Evolutionary conservation across 306 rosid species (phyloP).

Genomic region (Dryas octopetala): DNA sequence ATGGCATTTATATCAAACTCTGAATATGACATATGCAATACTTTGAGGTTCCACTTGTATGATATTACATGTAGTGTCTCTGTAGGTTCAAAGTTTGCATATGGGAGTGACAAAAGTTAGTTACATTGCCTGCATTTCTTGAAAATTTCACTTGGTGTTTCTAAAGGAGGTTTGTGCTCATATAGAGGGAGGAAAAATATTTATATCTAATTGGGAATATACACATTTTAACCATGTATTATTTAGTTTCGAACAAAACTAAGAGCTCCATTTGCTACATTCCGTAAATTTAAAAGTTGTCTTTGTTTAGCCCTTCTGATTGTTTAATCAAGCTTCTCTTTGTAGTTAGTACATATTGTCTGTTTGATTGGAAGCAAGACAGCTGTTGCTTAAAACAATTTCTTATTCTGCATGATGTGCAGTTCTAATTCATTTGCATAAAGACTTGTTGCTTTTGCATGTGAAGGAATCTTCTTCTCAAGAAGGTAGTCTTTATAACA

Average conservation of each 20-base stretch:
- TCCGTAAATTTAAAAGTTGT: neutral
- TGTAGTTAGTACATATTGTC: neutral
- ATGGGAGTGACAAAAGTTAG: neutral
- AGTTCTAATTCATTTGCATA: conserved; percentile 77
- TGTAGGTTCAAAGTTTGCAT: neutral
- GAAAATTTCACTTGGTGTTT: neutral
- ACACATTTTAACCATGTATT: neutral
- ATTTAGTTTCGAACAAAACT: neutral
- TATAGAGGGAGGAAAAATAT: neutral
- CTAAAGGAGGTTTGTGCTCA: neutral
- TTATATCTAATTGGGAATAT: neutral
- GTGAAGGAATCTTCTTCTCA: conserved; percentile 93
- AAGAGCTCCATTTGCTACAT: neutral
- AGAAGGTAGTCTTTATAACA: conserved; percentile 62
- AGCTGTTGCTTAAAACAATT: conserved; percentile 19
- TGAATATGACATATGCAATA: no score
- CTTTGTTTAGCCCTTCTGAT: neutral
- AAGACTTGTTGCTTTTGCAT: conserved; percentile 88
- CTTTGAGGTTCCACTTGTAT: no score
- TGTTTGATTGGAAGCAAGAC: neutral
- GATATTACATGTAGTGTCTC: neutral
- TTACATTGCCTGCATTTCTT: neutral
- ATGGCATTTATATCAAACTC: no score
- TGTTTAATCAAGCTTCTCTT: conserved; percentile 3
- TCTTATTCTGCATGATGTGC: conserved; percentile 40